Percentiles rank a stretch among this genome's conserved stretches.
Evolutionary conservation across 495 filamentous ascomycete genomes (phyloP).

Genomic region (Clohesyomyces aquaticus): DNA sequence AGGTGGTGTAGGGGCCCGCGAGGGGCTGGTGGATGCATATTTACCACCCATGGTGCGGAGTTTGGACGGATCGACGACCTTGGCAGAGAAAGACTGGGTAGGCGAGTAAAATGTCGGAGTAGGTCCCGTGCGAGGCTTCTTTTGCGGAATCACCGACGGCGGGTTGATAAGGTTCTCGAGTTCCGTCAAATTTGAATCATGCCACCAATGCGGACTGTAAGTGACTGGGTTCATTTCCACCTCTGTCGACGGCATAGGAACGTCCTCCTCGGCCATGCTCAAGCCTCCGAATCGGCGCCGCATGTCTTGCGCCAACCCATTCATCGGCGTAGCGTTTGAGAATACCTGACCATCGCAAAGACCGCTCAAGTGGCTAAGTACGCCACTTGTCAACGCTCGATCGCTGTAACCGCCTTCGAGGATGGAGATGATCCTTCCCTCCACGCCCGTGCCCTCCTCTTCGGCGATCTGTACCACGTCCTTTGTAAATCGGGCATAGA

Average conservation of each 20-base stretch:
- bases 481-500: slow-evolving; percentile 86
- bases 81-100: slow-evolving; percentile 79
- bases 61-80: slow-evolving; percentile 63
- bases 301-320: slow-evolving; percentile 59
- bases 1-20: slow-evolving; percentile 60
- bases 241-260: slow-evolving; percentile 14
- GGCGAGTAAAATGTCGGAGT: slow-evolving; percentile 71
- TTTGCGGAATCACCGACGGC: slow-evolving; percentile 51
- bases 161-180: slow-evolving; percentile 62
- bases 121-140: slow-evolving; percentile 57
- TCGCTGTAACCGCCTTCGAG: slow-evolving; percentile 96
- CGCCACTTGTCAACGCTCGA: slow-evolving; percentile 81
- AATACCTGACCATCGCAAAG: slow-evolving; percentile 58
- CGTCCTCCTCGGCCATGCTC: slow-evolving; percentile 32
- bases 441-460: slow-evolving; percentile 74
- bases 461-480: slow-evolving; percentile 82
- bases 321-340: background rate
- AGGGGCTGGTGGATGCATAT: slow-evolving; percentile 30
- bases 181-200: slow-evolving; percentile 63
- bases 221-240: slow-evolving; percentile 6
- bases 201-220: slow-evolving; percentile 81
- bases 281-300: slow-evolving; percentile 50
- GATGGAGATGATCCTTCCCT: slow-evolving; percentile 87
- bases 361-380: slow-evolving; percentile 85
- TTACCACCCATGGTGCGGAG: slow-evolving; percentile 54